A percentile compares a stretch with the other conserved stretches of the same genome.
Conservation (phyloP, 2,329 filamentous ascomycete genomes). For the Thermoascus crustaceus region DNA sequence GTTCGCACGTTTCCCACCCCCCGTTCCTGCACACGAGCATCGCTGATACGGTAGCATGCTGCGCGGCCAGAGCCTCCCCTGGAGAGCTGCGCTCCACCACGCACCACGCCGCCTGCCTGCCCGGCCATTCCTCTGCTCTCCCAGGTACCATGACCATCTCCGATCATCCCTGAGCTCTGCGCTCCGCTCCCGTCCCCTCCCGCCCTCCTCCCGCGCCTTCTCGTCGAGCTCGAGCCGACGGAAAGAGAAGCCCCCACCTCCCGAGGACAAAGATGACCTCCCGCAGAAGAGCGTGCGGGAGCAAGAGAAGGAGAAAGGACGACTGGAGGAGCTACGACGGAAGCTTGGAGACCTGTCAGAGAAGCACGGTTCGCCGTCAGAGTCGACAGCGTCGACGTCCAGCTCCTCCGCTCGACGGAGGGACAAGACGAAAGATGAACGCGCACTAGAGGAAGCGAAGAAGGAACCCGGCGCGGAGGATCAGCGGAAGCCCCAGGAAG, state of each 20-base stretch:
- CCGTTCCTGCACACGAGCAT: slow-evolving; percentile 9
- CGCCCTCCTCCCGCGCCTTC: slow-evolving; percentile 32
- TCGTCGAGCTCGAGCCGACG: slow-evolving; percentile 40
- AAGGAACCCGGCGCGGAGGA: slow-evolving; percentile 27
- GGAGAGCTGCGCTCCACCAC: slow-evolving; percentile 53
- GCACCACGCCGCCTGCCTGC: slow-evolving; percentile 35
- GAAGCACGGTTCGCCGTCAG: slow-evolving; percentile 18
- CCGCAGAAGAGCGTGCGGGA: slow-evolving; percentile 40
- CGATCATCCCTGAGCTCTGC: slow-evolving; percentile 19
- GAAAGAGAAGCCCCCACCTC: slow-evolving; percentile 50
- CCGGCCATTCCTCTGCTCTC: slow-evolving; percentile 23
- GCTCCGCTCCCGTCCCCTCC: slow-evolving; percentile 17
- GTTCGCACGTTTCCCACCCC: slow-evolving; percentile 4
- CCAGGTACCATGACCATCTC: slow-evolving; percentile 24
- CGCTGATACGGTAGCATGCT: slow-evolving; percentile 45
- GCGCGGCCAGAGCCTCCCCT: slow-evolving; percentile 56
- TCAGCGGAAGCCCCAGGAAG: slow-evolving; percentile 27
- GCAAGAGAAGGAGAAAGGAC: slow-evolving; percentile 33
- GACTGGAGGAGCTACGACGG: slow-evolving; percentile 33
- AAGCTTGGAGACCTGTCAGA: slow-evolving; percentile 31
- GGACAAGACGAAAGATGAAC: slow-evolving; percentile 30
- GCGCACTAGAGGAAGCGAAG: slow-evolving; percentile 31
- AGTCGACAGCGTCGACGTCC: slow-evolving; percentile 27
- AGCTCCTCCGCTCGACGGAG: slow-evolving; percentile 34
- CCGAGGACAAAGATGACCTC: slow-evolving; percentile 29